Evolutionary conservation across 164 flowering plant species (phyloP).

Genomic region (Pachysandra terminalis): DNA sequence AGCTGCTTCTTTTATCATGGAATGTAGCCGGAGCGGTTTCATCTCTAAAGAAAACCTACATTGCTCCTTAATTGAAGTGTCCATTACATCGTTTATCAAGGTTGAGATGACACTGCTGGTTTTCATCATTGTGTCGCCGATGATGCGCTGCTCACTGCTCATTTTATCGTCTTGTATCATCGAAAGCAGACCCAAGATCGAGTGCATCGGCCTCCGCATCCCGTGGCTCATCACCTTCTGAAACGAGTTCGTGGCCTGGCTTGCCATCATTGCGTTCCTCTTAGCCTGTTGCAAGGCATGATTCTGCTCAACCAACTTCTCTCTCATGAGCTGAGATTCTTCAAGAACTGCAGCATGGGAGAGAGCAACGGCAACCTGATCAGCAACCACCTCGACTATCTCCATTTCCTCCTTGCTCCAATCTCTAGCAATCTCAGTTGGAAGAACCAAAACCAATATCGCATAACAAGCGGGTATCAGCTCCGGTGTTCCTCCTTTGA

Average conservation of each 20-base stretch:
- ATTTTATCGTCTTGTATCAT: constrained; percentile 59
- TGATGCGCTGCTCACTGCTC: constrained; percentile 43
- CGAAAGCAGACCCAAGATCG: constrained; percentile 78
- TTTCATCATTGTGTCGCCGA: constrained; percentile 67
- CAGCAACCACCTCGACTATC: constrained; percentile 91
- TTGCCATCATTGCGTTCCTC: constrained; percentile 84
- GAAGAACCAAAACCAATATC: constrained; percentile 80
- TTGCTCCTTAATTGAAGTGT: constrained; percentile 48
- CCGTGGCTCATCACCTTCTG: constrained; percentile 91
- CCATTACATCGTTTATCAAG: constrained; percentile 81
- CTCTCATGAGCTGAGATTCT: constrained; percentile 91
- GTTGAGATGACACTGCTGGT: constrained; percentile 69
- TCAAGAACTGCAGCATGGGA: constrained; percentile 95
- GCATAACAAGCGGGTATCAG: constrained; percentile 66
- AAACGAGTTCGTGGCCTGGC: constrained; percentile 77
- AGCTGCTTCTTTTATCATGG: constrained; percentile 73
- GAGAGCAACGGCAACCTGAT: constrained; percentile 96
- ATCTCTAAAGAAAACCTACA: constrained; percentile 61
- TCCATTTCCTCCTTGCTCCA: constrained; percentile 82
- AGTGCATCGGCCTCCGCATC: constrained; percentile 89
- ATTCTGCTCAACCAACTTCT: constrained; percentile 74
- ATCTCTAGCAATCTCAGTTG: constrained; percentile 40
- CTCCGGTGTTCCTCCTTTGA: constrained; percentile 96
- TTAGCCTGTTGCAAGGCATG: constrained; percentile 74
- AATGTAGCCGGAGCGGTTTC: constrained; percentile 54